phyloP scores from a whole-genome alignment of 257 asterid genomes.

The Nicotiana undulata region DNA sequence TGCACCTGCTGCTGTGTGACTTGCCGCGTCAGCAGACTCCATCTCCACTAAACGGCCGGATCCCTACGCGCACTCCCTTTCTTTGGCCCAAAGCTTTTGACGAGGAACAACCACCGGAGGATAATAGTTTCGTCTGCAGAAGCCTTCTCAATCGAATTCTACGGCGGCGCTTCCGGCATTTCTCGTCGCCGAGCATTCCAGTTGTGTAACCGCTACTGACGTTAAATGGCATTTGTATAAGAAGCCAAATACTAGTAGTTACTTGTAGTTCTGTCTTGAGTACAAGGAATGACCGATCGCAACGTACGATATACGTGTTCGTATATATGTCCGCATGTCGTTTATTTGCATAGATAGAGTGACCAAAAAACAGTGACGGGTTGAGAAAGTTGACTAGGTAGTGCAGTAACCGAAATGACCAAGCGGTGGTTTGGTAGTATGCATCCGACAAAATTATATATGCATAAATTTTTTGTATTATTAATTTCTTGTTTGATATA shows the following conservation, averaged over 20 bases:
- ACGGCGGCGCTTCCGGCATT: neutral
- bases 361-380: too few relatives aligned
- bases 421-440: too few relatives aligned
- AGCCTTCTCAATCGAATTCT: neutral
- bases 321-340: neutral
- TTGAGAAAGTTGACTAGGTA: too few relatives aligned
- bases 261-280: neutral
- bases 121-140: neutral
- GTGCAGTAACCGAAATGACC: too few relatives aligned
- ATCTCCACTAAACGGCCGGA: neutral
- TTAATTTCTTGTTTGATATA: too few relatives aligned
- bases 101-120: neutral
- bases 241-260: neutral
- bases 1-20: neutral
- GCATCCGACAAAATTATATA: too few relatives aligned
- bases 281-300: neutral
- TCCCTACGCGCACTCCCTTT: neutral
- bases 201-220: neutral
- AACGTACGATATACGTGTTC: neutral
- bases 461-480: too few relatives aligned
- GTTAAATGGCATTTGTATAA: neutral
- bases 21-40: neutral
- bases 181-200: neutral
- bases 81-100: neutral
- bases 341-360: neutral